A percentile compares a stretch with the other conserved stretches of the same genome.
Conservation (phyloP, 192 early-diverging fungal genomes). For the Umbelopsis isabellina region DNA sequence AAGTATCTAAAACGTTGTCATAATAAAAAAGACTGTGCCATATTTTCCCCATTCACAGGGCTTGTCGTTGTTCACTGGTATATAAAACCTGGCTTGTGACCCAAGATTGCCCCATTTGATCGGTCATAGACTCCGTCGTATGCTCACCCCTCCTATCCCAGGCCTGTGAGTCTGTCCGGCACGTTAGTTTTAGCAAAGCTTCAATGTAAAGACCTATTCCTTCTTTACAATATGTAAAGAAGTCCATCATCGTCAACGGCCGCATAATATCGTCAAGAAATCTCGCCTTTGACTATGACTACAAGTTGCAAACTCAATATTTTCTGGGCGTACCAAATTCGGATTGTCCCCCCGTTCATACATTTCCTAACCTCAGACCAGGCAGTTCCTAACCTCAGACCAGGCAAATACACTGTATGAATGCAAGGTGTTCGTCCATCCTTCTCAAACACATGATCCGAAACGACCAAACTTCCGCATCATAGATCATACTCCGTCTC, state of each 20-base stretch:
- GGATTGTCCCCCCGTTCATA: conserved; percentile 23
- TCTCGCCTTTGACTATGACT: neutral
- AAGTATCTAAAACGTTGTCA: too few species aligned
- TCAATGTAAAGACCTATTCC: conserved; percentile 13
- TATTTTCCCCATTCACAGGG: too few species aligned
- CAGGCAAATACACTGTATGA: conserved; percentile 10
- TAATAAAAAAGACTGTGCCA: too few species aligned
- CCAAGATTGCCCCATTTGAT: conserved; percentile 4
- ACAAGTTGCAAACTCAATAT: conserved; percentile 8
- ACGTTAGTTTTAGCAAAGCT: conserved; percentile 10
- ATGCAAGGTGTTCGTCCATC: conserved; percentile 7
- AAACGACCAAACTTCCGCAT: conserved; percentile 19
- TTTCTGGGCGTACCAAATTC: conserved; percentile 24
- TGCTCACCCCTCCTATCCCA: conserved; percentile 7
- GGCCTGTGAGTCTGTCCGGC: conserved; percentile 13
- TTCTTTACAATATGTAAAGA: conserved; percentile 4
- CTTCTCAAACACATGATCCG: conserved; percentile 21
- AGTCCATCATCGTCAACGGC: neutral
- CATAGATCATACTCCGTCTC: conserved; percentile 18
- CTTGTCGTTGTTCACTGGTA: neutral
- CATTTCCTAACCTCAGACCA: conserved; percentile 24
- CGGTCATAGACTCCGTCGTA: neutral
- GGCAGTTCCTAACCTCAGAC: conserved; percentile 21
- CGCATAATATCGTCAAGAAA: neutral
- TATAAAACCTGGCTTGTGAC: conserved; percentile 9